phyloP scores from a whole-genome alignment of 805 yeast species.

The Nakazawaea populi region DNA sequence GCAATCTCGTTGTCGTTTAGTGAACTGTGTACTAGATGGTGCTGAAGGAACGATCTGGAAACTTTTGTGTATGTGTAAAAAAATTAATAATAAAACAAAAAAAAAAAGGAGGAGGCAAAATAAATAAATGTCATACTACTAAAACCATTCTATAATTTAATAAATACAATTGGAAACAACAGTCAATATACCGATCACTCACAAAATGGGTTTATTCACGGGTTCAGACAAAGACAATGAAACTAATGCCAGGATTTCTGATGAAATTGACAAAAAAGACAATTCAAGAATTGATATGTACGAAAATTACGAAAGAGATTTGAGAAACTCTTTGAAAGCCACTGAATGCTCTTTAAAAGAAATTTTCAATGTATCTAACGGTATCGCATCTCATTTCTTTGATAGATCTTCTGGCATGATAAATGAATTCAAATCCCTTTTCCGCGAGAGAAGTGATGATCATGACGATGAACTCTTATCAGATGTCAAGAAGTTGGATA shows the following conservation, averaged over 20 bases:
- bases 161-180: too few relatives aligned
- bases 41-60: too few relatives aligned
- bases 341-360: slow-evolving; percentile 2
- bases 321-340: background rate
- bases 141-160: too few relatives aligned
- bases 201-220: slow-evolving; percentile 4
- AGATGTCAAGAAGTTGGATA: slow-evolving; percentile 8
- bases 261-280: background rate
- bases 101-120: background rate
- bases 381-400: background rate
- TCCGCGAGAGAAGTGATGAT: background rate
- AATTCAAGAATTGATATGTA: background rate
- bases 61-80: too few relatives aligned
- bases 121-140: too few relatives aligned
- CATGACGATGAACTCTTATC: slow-evolving; percentile 5
- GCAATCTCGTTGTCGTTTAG: too few relatives aligned
- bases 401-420: background rate
- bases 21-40: too few relatives aligned
- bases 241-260: background rate
- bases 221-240: slow-evolving; percentile 6
- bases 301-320: slow-evolving; percentile 1
- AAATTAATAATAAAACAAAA: too few relatives aligned
- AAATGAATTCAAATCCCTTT: slow-evolving; percentile 2
- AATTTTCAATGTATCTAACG: background rate
- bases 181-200: too few relatives aligned